Evolutionary conservation across 352 stramenopile genomes (phyloP).

Genomic region (Pythium folliculosum): DNA sequence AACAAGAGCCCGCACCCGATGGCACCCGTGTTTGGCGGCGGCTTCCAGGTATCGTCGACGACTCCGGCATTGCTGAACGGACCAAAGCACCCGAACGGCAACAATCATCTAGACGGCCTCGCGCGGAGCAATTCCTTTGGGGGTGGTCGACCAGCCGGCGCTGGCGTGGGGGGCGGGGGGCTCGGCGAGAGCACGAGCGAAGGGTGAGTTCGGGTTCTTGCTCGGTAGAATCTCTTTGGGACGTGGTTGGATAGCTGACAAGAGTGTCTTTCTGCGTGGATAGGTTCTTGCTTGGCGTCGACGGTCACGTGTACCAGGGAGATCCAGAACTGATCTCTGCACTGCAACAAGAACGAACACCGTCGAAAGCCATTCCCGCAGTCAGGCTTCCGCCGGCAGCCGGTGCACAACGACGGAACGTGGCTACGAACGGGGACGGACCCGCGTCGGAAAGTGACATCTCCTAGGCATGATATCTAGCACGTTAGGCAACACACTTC

Average conservation of each 20-base stretch:
- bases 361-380: slow-evolving; percentile 38
- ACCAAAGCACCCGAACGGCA: slow-evolving; percentile 41
- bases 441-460: slow-evolving; percentile 16
- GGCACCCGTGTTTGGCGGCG: slow-evolving; percentile 65
- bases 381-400: slow-evolving; percentile 54
- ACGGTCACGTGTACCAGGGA: slow-evolving; percentile 82
- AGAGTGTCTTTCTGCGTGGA: slow-evolving; percentile 13
- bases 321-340: slow-evolving; percentile 58
- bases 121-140: slow-evolving; percentile 27
- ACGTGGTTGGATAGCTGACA: background rate
- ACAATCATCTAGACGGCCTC: slow-evolving; percentile 41
- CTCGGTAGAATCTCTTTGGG: background rate
- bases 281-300: slow-evolving; percentile 79
- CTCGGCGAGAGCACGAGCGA: slow-evolving; percentile 59
- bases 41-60: slow-evolving; percentile 55
- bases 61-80: slow-evolving; percentile 26
- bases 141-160: slow-evolving; percentile 4
- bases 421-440: slow-evolving; percentile 11
- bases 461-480: slow-evolving; percentile 11
- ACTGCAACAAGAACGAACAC: slow-evolving; percentile 47
- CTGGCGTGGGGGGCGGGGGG: background rate
- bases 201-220: slow-evolving; percentile 34
- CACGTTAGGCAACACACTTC: slow-evolving; percentile 2
- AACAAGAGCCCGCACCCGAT: slow-evolving; percentile 78
- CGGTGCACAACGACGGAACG: slow-evolving; percentile 27